phyloP scores from a whole-genome alignment of 2,329 filamentous ascomycete species.

The Botrytis tulipae region DNA sequence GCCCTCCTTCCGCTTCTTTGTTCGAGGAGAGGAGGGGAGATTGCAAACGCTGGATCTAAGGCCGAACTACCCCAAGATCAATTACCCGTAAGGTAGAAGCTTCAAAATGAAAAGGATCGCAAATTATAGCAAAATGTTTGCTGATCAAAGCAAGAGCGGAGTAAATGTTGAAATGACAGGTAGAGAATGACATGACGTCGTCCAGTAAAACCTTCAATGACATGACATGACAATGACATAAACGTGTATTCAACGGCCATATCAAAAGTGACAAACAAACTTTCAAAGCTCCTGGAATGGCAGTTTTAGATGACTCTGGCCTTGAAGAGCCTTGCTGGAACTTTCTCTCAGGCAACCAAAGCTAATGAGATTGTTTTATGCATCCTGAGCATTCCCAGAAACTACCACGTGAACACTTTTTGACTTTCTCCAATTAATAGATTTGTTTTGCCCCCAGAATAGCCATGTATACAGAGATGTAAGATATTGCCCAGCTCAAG shows the following conservation, averaged over 20 bases:
- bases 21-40: too few relatives aligned
- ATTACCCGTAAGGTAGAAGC: not conserved
- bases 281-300: not conserved
- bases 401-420: not conserved
- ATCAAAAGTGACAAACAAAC: not conserved
- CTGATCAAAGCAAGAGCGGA: not conserved
- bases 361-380: not conserved
- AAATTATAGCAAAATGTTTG: not conserved
- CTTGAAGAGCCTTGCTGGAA: not conserved
- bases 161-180: not conserved
- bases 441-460: not conserved
- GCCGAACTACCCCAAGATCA: not conserved
- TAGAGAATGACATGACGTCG: not conserved
- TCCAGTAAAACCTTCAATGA: not conserved
- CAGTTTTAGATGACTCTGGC: not conserved
- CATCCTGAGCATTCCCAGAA: not conserved
- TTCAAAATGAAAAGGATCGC: not conserved
- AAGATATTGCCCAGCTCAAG: not conserved
- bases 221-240: not conserved
- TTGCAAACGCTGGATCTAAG: not conserved
- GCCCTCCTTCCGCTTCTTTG: too few relatives aligned
- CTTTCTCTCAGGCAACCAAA: not conserved
- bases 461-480: not conserved
- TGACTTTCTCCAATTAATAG: not conserved
- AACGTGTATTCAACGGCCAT: not conserved